Base-by-base conservation (phyloP, 2,329 filamentous ascomycete genomes). In the Dactylellina cionopaga region DNA sequence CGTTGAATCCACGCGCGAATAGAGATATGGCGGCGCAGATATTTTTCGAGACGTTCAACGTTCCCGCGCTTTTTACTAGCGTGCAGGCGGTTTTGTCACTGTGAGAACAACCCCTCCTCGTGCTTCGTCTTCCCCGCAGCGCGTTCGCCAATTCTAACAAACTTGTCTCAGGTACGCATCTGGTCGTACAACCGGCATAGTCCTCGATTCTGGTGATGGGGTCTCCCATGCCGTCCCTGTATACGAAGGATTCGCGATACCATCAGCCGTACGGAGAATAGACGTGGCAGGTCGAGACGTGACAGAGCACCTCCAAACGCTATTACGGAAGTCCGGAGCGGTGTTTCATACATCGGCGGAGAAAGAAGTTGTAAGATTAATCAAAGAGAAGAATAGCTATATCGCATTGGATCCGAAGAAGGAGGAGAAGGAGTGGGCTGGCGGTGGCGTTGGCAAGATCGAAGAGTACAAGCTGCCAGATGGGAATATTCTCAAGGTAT, bases 41-140 rank as follows among this genome's bases (percentile, higher is more conserved):
- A 75, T 88, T 99, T 64, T 99, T 99, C 82, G 95, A 99, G 83
- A 96, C 94, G 1, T 98, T 98, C 85, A 98, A 98, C 80, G 94
- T 98, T 9, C 95, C 95, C 10, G 95, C 95, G 2, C 85, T 98
- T 46, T 96, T 97, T 83, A 96, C 92, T 63, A 97, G 93, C 1
- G 96, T 99, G 76, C 95, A 99, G 83, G 95, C 95, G 0, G 93
- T 98, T 17, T 87, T 99, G 64, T 97, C 94, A 47, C 84, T 99
- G 72, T 99, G 75, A 65, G 76, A 22, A 25, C 33, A 11, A n/a
- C 29, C 13, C n/a, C 15, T n/a, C n/a, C n/a, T n/a, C n/a, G n/a
- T n/a, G n/a, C n/a, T n/a, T n/a, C n/a, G n/a, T n/a, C 27, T 65
- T 43, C 41, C 51, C 71, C 63, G 17, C 63, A n/a, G 10, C 25